These are phyloP conservation scores for Pterula multifida DNA, from an alignment of 1,284 basidiomycete genomes.

Conservation along the genomic window DNA sequence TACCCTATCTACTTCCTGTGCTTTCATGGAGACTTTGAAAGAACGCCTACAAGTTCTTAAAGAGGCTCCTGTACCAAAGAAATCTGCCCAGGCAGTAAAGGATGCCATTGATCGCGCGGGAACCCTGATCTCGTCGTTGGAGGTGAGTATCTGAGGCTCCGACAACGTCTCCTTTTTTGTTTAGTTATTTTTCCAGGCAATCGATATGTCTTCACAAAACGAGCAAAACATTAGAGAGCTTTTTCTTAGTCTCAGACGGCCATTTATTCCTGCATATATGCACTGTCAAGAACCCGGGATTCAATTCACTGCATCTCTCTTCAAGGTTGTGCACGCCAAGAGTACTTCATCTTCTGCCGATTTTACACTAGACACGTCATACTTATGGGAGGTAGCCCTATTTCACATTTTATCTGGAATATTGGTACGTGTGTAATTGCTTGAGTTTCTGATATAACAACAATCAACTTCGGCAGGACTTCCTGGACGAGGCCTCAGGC, in stretches of 20 bases:
- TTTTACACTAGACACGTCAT: background rate
- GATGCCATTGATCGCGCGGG: background rate
- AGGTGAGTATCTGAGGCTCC: background rate
- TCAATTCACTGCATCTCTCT: background rate
- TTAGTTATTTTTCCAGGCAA: background rate
- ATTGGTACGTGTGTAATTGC: background rate
- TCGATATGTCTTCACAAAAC: background rate
- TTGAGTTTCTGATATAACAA: background rate
- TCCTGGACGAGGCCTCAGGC: background rate
- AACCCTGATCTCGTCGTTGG: background rate
- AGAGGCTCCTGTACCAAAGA: background rate
- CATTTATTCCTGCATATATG: background rate
- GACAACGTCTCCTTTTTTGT: background rate
- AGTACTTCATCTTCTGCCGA: background rate
- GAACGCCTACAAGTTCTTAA: background rate
- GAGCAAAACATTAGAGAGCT: background rate
- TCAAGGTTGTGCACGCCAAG: background rate
- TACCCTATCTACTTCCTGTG: background rate
- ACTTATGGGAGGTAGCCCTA: background rate
- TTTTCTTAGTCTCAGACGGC: background rate
- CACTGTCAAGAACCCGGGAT: background rate
- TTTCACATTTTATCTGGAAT: background rate
- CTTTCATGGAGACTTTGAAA: background rate
- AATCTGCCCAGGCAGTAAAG: background rate
- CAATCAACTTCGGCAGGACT: background rate